phyloP scores from a whole-genome alignment of 257 asterid genomes.

The Primulina eburnea region DNA sequence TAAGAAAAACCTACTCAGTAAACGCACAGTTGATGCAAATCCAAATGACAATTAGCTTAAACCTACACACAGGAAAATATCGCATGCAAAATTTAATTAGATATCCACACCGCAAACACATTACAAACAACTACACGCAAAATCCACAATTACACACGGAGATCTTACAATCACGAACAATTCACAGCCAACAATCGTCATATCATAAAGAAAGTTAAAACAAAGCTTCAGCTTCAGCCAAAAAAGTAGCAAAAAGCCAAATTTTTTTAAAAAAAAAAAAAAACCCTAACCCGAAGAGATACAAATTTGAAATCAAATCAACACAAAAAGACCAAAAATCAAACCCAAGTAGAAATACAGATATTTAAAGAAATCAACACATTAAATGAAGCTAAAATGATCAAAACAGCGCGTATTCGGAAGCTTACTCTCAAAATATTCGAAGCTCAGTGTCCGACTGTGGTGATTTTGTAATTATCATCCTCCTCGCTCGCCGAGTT shows the following conservation, averaged over 20 bases:
- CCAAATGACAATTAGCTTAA: too few relatives aligned
- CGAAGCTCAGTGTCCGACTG: background rate
- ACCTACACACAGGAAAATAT: background rate
- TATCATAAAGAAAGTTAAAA: background rate
- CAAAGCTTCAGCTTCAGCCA: background rate
- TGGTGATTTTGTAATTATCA: background rate
- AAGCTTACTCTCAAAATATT: background rate
- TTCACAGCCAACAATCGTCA: background rate
- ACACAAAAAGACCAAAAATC: background rate
- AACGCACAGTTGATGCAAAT: background rate
- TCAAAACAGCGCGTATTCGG: background rate
- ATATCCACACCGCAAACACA: background rate
- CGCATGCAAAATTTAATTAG: slow-evolving; percentile 4
- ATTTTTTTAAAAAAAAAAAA: too few relatives aligned
- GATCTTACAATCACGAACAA: background rate
- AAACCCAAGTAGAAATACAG: background rate
- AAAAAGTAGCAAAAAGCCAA: background rate
- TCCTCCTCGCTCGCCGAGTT: background rate
- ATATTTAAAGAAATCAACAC: background rate
- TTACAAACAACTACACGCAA: background rate
- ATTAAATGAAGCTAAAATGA: background rate
- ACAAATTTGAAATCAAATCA: background rate
- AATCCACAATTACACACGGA: background rate
- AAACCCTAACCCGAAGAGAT: background rate
- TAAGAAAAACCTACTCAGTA: background rate